A percentile compares a stretch with the other conserved stretches of the same genome.
Conservation (phyloP, 2,329 filamentous ascomycete species). For the Penicillium sclerotigenum region DNA sequence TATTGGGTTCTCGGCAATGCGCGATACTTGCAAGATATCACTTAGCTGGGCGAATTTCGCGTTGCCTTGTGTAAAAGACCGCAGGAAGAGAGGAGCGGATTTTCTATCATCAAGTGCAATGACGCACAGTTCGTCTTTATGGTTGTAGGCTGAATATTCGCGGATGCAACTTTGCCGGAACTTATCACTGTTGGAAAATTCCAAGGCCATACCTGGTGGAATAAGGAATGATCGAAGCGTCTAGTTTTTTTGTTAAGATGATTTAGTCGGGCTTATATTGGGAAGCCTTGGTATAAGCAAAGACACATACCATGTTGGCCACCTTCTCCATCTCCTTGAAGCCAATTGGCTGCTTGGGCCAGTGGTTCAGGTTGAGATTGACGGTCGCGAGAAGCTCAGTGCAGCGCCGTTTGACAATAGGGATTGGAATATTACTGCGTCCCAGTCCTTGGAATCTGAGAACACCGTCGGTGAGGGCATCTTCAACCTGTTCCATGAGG, state of each 20-base stretch:
- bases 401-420: conserved; percentile 9
- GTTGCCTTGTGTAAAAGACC: neutral
- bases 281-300: neutral
- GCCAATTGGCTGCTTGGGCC: conserved; percentile 4
- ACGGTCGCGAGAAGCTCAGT: conserved; percentile 11
- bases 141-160: conserved; percentile 9
- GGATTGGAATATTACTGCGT: neutral
- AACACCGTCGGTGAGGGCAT: neutral
- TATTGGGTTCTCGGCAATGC: neutral
- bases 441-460: conserved; percentile 4
- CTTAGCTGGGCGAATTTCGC: neutral
- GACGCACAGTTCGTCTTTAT: conserved; percentile 13
- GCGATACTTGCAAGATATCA: neutral
- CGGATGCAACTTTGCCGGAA: conserved; percentile 7
- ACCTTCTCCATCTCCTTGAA: neutral
- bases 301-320: conserved; percentile 5
- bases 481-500: conserved; percentile 5
- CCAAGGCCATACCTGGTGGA: neutral
- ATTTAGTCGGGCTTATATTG: neutral
- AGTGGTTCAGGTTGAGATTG: conserved; percentile 10
- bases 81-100: conserved; percentile 1
- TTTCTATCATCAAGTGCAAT: conserved; percentile 12
- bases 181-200: neutral
- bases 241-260: neutral
- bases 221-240: neutral